Conservation (phyloP, 2,329 filamentous ascomycete genomes). For the Fusarium sp. region DNA sequence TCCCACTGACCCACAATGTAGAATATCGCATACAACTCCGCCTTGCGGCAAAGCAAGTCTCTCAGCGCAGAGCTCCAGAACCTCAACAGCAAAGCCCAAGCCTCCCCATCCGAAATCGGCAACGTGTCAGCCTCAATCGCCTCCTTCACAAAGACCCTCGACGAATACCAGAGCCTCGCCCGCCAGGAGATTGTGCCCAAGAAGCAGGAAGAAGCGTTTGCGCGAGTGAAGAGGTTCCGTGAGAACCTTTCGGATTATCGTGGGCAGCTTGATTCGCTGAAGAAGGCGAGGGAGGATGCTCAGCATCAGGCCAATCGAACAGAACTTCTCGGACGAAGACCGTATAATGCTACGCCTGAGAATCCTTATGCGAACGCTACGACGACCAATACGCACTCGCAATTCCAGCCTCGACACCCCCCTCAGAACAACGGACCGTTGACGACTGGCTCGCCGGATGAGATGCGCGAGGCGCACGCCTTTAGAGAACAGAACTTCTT, state of each 20-base stretch:
- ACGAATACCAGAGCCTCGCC: conserved; percentile 88
- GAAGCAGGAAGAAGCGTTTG: conserved; percentile 91
- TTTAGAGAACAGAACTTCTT: conserved; percentile 93
- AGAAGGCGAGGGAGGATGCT: conserved; percentile 80
- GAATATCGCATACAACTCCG: conserved; percentile 89
- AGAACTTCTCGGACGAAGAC: conserved; percentile 86
- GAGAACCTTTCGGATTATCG: conserved; percentile 84
- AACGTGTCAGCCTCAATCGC: conserved; percentile 83
- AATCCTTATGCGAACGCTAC: conserved; percentile 83
- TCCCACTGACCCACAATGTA: conserved; percentile 46
- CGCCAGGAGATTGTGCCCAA: conserved; percentile 89
- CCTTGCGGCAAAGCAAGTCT: conserved; percentile 83
- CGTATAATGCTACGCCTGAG: conserved; percentile 84
- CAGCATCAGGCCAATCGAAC: conserved; percentile 73
- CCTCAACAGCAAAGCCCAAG: conserved; percentile 72
- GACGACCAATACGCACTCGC: conserved; percentile 49
- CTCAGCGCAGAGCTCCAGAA: conserved; percentile 80
- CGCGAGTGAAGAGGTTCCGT: conserved; percentile 87
- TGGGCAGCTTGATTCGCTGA: conserved; percentile 79
- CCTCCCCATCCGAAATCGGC: conserved; percentile 68
- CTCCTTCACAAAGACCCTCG: conserved; percentile 86
- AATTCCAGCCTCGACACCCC: conserved; percentile 57
- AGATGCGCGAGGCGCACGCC: conserved; percentile 81
- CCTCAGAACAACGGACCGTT: conserved; percentile 49
- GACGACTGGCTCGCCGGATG: conserved; percentile 66